Conservation (phyloP, 495 filamentous ascomycete genomes). For the Pyronema omphalodes region DNA sequence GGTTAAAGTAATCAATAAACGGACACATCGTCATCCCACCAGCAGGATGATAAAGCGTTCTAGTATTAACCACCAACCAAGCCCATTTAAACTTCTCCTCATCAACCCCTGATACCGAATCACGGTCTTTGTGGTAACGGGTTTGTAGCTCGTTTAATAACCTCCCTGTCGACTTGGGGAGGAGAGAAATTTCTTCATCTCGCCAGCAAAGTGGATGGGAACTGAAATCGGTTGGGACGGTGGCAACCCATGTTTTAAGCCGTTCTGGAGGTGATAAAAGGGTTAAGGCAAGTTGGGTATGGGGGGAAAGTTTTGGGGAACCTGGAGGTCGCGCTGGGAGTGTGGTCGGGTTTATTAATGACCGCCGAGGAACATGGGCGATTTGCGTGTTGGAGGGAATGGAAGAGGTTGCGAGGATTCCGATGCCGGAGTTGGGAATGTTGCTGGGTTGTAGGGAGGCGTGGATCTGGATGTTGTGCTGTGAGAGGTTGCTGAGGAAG, state of each 20-base stretch:
- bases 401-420: conserved; percentile 45
- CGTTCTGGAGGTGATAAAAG: conserved; percentile 32
- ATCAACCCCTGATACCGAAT: conserved; percentile 31
- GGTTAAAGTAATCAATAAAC: conserved; percentile 80
- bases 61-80: conserved; percentile 57
- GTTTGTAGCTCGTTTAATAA: conserved; percentile 41
- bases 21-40: conserved; percentile 57
- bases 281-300: conserved; percentile 53
- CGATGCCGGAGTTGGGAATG: conserved; percentile 51
- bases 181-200: conserved; percentile 27
- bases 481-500: not conserved
- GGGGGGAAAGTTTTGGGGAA: conserved; percentile 34
- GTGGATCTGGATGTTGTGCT: conserved; percentile 34
- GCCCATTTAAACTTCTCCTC: conserved; percentile 29
- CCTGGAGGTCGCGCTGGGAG: conserved; percentile 42
- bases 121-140: conserved; percentile 37
- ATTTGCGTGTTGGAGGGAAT: conserved; percentile 9
- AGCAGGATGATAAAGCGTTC: conserved; percentile 52
- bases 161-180: conserved; percentile 29
- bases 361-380: conserved; percentile 28
- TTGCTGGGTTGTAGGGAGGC: conserved; percentile 36
- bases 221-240: conserved; percentile 43
- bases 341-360: conserved; percentile 25
- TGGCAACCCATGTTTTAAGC: conserved; percentile 38
- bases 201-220: conserved; percentile 57